A percentile compares a stretch with the other conserved stretches of the same genome.
These are phyloP conservation scores for Cryptococcus sp. DNA, from an alignment of 1,284 basidiomycete species.

Conservation along the genomic window DNA sequence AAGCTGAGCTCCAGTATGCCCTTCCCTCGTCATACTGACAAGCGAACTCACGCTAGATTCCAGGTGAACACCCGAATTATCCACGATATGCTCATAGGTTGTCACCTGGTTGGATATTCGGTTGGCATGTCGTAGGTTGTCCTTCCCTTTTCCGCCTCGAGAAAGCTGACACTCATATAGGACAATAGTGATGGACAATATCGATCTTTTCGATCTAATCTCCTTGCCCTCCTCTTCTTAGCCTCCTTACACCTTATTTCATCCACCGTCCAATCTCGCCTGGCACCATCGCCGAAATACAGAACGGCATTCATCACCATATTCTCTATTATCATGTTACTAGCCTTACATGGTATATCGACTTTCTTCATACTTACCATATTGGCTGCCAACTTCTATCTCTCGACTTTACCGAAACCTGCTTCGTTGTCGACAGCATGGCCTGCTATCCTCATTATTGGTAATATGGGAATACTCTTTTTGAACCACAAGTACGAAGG, in stretches of 20 bases:
- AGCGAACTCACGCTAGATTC: neutral
- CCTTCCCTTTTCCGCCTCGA: neutral
- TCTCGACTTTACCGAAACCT: slow-evolving; percentile 53
- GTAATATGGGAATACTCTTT: slow-evolving; percentile 69
- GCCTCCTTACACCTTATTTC: slow-evolving; percentile 48
- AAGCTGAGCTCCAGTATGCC: slow-evolving; percentile 68
- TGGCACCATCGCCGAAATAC: slow-evolving; percentile 51
- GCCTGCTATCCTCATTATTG: slow-evolving; percentile 54
- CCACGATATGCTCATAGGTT: slow-evolving; percentile 58
- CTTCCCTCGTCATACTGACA: neutral
- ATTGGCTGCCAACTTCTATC: slow-evolving; percentile 63
- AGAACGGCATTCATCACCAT: slow-evolving; percentile 45
- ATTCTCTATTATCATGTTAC: slow-evolving; percentile 65
- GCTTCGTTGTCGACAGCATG: slow-evolving; percentile 18
- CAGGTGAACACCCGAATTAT: slow-evolving; percentile 73
- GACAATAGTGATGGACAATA: slow-evolving; percentile 85
- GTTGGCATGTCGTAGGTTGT: slow-evolving; percentile 46
- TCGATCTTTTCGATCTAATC: slow-evolving; percentile 70
- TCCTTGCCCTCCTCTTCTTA: slow-evolving; percentile 59
- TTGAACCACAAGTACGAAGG: slow-evolving; percentile 73
- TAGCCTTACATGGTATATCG: slow-evolving; percentile 81
- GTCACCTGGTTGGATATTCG: slow-evolving; percentile 54
- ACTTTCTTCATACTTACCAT: slow-evolving; percentile 73
- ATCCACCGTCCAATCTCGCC: slow-evolving; percentile 46
- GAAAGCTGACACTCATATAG: slow-evolving; percentile 47